phyloP scores from a whole-genome alignment of 345 rosid genomes.

The Eucalyptus cladocalyx region DNA sequence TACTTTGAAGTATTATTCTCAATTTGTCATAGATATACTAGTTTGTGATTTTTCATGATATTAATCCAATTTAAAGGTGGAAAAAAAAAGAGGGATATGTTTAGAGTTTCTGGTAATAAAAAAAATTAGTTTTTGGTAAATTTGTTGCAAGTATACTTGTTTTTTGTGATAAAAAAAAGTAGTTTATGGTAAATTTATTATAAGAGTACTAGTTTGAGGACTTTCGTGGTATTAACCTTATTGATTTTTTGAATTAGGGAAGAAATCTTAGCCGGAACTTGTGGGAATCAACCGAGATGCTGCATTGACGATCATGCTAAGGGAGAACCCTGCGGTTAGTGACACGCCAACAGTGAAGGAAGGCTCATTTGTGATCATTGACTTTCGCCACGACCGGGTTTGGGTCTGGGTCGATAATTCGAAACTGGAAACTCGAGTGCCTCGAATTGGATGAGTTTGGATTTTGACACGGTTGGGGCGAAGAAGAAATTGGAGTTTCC shows the following conservation, averaged over 20 bases:
- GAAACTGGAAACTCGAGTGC: not conserved
- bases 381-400: not conserved
- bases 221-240: too few species aligned
- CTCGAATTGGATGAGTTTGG: not conserved
- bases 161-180: not conserved
- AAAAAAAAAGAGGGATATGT: too few species aligned
- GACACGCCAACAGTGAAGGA: not conserved
- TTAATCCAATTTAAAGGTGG: too few species aligned
- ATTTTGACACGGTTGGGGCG: not conserved
- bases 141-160: accelerated
- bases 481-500: not conserved
- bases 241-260: not conserved
- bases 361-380: not conserved
- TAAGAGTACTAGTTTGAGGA: too few species aligned
- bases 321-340: not conserved
- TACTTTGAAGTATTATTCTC: too few species aligned
- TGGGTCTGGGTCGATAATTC: not conserved
- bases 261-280: not conserved
- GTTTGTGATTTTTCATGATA: too few species aligned
- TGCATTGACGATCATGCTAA: not conserved
- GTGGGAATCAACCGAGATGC: not conserved
- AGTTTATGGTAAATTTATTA: too few species aligned
- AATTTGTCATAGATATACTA: too few species aligned
- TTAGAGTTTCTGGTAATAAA: too few species aligned
- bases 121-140: too few species aligned